Percentiles rank a stretch among this genome's conserved stretches.
Conservation (phyloP, 2,329 filamentous ascomycete species). For the Pseudogymnoascus sp. region DNA sequence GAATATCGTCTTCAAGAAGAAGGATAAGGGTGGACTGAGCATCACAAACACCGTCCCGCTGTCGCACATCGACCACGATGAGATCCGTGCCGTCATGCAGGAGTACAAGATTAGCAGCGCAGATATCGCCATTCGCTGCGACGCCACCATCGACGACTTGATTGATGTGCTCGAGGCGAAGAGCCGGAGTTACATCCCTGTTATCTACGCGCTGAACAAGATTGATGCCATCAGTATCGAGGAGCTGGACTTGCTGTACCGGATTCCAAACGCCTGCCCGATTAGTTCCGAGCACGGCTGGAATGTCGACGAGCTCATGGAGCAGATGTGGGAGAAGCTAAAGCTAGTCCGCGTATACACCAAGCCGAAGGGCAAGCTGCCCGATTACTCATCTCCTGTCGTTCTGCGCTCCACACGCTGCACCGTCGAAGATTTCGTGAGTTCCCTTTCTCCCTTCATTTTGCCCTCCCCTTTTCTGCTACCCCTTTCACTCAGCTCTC, state of each 20-base stretch:
- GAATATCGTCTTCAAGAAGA: constrained; percentile 99
- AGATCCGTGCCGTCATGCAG: constrained; percentile 95
- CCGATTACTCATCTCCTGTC: constrained; percentile 86
- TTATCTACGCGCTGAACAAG: constrained; percentile 98
- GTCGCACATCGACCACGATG: constrained; percentile 85
- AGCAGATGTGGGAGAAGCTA: constrained; percentile 98
- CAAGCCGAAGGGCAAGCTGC: constrained; percentile 91
- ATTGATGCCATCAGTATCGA: constrained; percentile 98
- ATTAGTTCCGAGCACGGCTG: constrained; percentile 97
- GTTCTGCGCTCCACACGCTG: constrained; percentile 74
- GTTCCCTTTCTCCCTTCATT: constrained; percentile 31
- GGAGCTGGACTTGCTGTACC: constrained; percentile 89
- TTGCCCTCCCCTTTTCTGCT: background rate
- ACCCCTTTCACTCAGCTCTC: background rate
- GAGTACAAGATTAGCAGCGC: constrained; percentile 96
- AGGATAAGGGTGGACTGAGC: constrained; percentile 94
- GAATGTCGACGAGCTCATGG: constrained; percentile 95
- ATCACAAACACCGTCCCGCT: constrained; percentile 92
- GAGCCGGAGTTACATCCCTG: constrained; percentile 93
- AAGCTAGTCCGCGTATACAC: constrained; percentile 89
- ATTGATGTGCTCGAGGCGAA: constrained; percentile 95
- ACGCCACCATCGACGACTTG: constrained; percentile 92
- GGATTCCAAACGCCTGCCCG: constrained; percentile 92
- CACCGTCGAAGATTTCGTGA: constrained; percentile 94
- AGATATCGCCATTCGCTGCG: constrained; percentile 94